A percentile compares a stretch with the other conserved stretches of the same genome.
Evolutionary conservation across 208 protist genomes (phyloP).

Genomic region (Leishmania gerbilli): DNA sequence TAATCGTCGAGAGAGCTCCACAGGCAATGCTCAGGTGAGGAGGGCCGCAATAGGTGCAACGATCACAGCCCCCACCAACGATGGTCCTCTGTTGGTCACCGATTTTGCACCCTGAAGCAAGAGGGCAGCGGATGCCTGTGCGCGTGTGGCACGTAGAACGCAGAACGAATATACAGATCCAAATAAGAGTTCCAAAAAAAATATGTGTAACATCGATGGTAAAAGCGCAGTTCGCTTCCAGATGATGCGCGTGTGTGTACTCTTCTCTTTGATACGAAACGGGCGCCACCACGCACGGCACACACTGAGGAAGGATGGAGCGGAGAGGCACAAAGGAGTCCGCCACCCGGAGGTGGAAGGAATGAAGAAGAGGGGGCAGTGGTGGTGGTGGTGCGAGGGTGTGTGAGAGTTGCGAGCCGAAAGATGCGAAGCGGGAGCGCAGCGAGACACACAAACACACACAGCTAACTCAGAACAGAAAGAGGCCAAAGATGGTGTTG

Average conservation of each 20-base stretch:
- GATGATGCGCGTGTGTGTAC: neutral
- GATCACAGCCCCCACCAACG: neutral
- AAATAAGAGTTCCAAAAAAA: too few species aligned
- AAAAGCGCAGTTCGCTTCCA: neutral
- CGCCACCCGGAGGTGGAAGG: neutral
- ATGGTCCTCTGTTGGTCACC: neutral
- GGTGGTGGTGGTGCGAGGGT: neutral
- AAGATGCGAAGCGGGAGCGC: neutral
- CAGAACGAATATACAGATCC: too few species aligned
- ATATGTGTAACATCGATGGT: neutral
- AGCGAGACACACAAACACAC: neutral
- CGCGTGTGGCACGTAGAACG: neutral
- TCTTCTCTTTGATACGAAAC: neutral
- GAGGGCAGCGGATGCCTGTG: neutral
- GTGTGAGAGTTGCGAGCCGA: neutral
- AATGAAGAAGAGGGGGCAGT: neutral
- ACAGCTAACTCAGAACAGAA: neutral
- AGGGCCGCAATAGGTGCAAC: neutral
- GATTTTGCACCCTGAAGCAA: neutral
- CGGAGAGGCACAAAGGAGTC: neutral
- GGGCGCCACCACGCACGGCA: neutral
- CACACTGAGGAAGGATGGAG: neutral
- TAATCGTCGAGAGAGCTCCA: neutral
- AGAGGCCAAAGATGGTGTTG: neutral
- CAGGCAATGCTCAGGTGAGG: neutral